phyloP scores from a whole-genome alignment of 2,329 filamentous ascomycete species.

The Canariomyces notabilis region DNA sequence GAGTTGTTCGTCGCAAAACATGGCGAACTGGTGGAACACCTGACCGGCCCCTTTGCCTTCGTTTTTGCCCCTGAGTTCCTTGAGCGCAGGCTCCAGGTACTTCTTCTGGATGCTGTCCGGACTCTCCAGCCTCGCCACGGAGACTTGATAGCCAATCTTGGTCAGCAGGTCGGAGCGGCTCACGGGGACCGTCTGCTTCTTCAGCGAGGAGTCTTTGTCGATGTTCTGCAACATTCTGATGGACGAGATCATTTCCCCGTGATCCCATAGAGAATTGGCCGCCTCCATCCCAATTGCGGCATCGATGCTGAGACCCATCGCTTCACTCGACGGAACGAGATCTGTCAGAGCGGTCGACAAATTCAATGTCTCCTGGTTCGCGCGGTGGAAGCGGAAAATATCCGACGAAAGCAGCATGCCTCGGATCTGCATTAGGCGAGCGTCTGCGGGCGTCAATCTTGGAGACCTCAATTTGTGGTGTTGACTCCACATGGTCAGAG shows the following conservation, averaged over 20 bases:
- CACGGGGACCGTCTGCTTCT: conserved; percentile 65
- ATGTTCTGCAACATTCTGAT: conserved; percentile 83
- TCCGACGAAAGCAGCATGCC: conserved; percentile 70
- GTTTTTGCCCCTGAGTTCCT: conserved; percentile 65
- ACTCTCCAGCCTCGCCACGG: conserved; percentile 83
- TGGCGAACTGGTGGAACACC: conserved; percentile 91
- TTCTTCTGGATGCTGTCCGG: conserved; percentile 83
- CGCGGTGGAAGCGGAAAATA: conserved; percentile 73
- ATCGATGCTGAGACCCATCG: conserved; percentile 70
- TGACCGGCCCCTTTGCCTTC: conserved; percentile 72
- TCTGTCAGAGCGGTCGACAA: conserved; percentile 78
- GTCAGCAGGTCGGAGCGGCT: conserved; percentile 76
- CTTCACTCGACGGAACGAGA: conserved; percentile 63
- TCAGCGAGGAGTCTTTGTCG: conserved; percentile 54
- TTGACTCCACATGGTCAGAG: conserved; percentile 73
- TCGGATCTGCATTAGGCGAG: conserved; percentile 68
- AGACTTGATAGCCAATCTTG: conserved; percentile 82
- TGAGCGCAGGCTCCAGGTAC: conserved; percentile 79
- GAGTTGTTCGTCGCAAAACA: conserved; percentile 91
- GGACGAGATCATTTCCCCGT: conserved; percentile 82
- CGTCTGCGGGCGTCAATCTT: conserved; percentile 56
- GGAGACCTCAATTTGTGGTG: conserved; percentile 55
- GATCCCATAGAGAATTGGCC: conserved; percentile 88
- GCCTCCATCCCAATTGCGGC: conserved; percentile 74
- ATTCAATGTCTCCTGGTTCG: conserved; percentile 80